These are phyloP conservation scores for Rosellinia necatrix DNA, from an alignment of 2,329 filamentous ascomycete genomes.

Conservation along the genomic window DNA sequence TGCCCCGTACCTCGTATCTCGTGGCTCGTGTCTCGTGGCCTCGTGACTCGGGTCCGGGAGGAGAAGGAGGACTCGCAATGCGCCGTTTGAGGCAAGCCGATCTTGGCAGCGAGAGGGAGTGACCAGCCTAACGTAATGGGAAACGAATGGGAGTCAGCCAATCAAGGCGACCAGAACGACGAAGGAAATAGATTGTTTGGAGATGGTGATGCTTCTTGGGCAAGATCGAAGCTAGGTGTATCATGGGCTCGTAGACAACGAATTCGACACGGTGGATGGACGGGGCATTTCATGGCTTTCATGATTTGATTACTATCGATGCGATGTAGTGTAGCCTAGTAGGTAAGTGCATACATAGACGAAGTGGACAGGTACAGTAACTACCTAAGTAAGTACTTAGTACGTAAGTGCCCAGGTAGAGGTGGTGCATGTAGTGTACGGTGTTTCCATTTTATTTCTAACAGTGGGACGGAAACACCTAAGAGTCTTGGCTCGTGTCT, in stretches of 20 bases:
- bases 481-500: no score
- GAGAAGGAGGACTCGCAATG: constrained; percentile 5
- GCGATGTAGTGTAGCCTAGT: constrained; percentile 8
- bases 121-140: no score
- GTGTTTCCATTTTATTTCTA: no score
- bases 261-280: constrained; percentile 5
- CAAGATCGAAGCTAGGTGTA: constrained; percentile 1
- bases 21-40: neutral
- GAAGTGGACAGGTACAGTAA: no score
- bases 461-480: no score
- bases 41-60: neutral
- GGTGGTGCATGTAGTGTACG: no score
- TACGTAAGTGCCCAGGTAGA: no score
- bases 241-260: constrained; percentile 15
- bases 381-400: no score
- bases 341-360: neutral
- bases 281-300: constrained; percentile 4
- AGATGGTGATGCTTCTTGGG: constrained; percentile 1
- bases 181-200: neutral
- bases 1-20: no score
- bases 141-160: constrained; percentile 14
- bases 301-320: constrained; percentile 7
- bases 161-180: constrained; percentile 26
- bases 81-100: constrained; percentile 12
- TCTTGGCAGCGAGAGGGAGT: neutral